Conservation (phyloP, 1,284 basidiomycete species). For the Kwoniella shivajii region DNA sequence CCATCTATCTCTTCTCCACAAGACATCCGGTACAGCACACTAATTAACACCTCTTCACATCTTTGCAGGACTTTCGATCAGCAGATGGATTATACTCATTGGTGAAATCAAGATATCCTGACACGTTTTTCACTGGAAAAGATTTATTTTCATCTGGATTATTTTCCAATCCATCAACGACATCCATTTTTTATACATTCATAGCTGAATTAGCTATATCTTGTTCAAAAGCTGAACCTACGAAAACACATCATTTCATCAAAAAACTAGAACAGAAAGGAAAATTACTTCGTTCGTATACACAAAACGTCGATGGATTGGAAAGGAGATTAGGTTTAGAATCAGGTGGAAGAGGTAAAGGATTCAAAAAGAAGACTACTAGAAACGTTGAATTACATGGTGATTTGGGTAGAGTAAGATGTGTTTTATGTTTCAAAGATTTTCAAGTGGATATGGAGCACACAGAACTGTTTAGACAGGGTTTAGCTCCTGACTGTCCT, state of each 20-base stretch:
- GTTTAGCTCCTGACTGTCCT: conserved; percentile 75
- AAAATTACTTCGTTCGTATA: conserved; percentile 84
- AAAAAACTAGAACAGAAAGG: conserved; percentile 80
- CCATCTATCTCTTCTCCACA: neutral
- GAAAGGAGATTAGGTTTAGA: conserved; percentile 77
- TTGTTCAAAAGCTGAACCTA: conserved; percentile 76
- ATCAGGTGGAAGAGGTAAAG: conserved; percentile 61
- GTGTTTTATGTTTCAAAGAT: conserved; percentile 75
- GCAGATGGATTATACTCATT: conserved; percentile 84
- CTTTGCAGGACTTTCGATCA: conserved; percentile 78
- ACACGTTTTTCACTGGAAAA: conserved; percentile 79
- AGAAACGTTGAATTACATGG: conserved; percentile 90
- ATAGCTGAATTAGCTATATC: conserved; percentile 84
- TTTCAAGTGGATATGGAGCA: conserved; percentile 68
- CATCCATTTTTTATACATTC: conserved; percentile 89
- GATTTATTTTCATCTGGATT: conserved; percentile 86
- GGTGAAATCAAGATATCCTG: conserved; percentile 80
- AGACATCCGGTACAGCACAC: neutral
- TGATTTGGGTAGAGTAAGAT: conserved; percentile 83
- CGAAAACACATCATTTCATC: conserved; percentile 85
- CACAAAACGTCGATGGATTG: conserved; percentile 93
- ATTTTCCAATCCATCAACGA: conserved; percentile 77
- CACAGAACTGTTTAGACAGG: conserved; percentile 66
- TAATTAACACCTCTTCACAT: neutral
- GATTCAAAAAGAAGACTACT: conserved; percentile 65